Evolutionary conservation across 331 rosid species (phyloP), one percentile per base, ranked within the genome.

Genomic region (Dryas integrifolia): DNA sequence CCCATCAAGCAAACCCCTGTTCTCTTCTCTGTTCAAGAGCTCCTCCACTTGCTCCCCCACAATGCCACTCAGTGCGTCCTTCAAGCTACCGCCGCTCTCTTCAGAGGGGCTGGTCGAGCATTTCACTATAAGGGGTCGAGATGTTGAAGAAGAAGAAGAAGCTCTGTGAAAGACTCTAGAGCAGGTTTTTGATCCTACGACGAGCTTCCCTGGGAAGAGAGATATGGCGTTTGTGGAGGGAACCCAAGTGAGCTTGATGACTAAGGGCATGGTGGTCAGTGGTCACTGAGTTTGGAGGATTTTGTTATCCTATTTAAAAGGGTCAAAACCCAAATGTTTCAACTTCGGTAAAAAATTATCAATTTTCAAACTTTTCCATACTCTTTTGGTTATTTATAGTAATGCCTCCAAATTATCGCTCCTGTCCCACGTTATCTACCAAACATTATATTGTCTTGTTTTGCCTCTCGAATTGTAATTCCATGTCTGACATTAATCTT

Each of bases 1-100:
- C 14, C 94, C 96, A 75, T 86, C 91, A 49, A 93, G 81, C 84
- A 93, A 81, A 72, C 10, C 75, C 75, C 62, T 86, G 84, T 93
- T 93, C 88, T 89, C 98, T 45, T 89, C 78, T 66, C 58, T 85
- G 53, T 80, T 85, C 80, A 91, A 58, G 5, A 91, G 85, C 78
- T 87, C 91, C 71, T 81, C 80, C 30, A 89, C 90, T 61, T 78
- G 90, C 40, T 85, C 84, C 1, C 83, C 87, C 74, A 91, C 88
- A 60, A 81, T 44, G n/a, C 85, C 90, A 30, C 84, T 70, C 40
- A 92, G 74, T 5, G 89, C 77, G 49, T 83, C 87, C 61, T 83
- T 88, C 70, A 79, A 80, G 77, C 73, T 75, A 3, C 78, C 59
- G 57, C 41, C 50, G 73, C 43, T 72, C 74, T 73, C 83, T 18